Conservation (phyloP, 139 green algal species). For the Picochlorum sp. region DNA sequence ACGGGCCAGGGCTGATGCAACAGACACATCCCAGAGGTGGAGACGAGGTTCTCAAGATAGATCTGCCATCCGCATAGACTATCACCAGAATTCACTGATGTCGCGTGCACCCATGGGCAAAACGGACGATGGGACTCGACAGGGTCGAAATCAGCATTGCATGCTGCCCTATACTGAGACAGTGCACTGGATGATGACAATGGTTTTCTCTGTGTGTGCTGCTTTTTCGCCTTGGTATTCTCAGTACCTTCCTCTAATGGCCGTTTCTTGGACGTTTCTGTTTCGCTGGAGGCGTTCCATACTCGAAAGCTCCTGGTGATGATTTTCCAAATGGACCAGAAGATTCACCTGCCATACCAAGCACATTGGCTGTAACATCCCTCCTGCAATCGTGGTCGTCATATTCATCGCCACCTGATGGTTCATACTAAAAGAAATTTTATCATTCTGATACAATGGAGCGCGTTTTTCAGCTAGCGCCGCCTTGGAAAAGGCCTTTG, state of each 20-base stretch:
- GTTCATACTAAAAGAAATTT: not conserved
- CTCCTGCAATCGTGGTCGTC: constrained; percentile 8
- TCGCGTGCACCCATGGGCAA: constrained; percentile 31
- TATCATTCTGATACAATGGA: not conserved
- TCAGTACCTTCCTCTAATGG: not conserved
- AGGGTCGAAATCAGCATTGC: constrained; percentile 11
- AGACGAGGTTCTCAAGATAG: constrained; percentile 1
- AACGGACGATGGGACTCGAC: constrained; percentile 24
- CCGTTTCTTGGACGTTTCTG: too few species aligned
- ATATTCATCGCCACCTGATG: constrained; percentile 1
- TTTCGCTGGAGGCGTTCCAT: too few species aligned
- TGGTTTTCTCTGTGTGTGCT: not conserved
- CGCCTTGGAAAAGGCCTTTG: not conserved
- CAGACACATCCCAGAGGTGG: not conserved
- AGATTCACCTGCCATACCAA: not conserved
- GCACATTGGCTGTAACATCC: not conserved
- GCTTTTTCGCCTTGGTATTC: not conserved
- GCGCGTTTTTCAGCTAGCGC: not conserved
- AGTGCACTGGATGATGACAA: not conserved
- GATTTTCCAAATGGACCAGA: not conserved
- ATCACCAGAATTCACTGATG: not conserved
- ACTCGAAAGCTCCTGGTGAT: not conserved
- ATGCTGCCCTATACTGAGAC: not conserved
- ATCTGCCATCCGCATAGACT: not conserved
- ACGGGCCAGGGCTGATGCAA: not conserved